Evolutionary conservation across 2,329 filamentous ascomycete genomes (phyloP), one percentile per base, ranked within the genome.

Genomic region (Apiospora pterosperma): DNA sequence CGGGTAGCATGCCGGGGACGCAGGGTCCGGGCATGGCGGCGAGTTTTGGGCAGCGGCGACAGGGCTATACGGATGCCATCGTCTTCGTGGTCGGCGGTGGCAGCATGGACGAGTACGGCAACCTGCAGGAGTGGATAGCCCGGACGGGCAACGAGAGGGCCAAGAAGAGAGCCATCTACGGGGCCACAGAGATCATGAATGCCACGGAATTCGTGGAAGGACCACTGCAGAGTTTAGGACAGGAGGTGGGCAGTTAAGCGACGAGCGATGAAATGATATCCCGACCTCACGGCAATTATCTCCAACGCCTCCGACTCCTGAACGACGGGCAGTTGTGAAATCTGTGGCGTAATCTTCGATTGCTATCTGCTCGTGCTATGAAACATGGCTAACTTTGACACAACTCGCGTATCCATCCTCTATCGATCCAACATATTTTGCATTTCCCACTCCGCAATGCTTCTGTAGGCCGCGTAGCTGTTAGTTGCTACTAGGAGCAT

Each of bases 41-140:
- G 7, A 96, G 88, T 63, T 98, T 98, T 77, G 96, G 95, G 1
- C 95, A 98, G 78, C 82, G 93, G 66, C 84, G 95, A 63, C 94
- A 97, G 73, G 93, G 92, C 0, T 97, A 95, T 77, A 92, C 88
- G 60, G 94, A 97, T 73, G 92, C 93, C 1, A 90, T 97, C 63
- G 92, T 97, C n/a, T 97, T 97, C 75, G 95, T 92, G 0, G 93
- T 96, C 3, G 96, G 96, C 4, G 96, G 96, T 59, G 96, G 96
- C 48, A 97, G 93, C 75, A 98, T 99, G 92, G 96, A 99, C 71
- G 96, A 99, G 77, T 99, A 98, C 76, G 95, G 94, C 23, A 99
- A 99, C 77, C 77, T 99, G 75, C 93, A 97, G 76, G 96, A 98
- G 75, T 99, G 96, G 96, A 93, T 95, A 5, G 88, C 88, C 76